A percentile compares a stretch with the other conserved stretches of the same genome.
Conservation (phyloP, 306 rosid genomes). For the Medicago lupulina region DNA sequence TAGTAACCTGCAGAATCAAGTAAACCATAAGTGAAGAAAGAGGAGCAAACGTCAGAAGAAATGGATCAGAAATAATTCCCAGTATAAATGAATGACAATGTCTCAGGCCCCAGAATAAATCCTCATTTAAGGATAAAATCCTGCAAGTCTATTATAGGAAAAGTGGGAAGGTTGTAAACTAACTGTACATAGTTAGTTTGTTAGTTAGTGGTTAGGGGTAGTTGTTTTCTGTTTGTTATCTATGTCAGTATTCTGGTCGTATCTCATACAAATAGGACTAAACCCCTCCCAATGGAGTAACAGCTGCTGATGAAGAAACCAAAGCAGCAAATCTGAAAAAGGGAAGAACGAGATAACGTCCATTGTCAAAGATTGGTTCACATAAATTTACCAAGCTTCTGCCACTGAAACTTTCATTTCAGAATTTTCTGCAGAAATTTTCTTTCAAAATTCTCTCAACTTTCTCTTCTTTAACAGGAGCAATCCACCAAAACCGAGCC, state of each 20-base stretch:
- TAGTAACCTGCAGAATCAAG: constrained; percentile 76
- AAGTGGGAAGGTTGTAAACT: background rate
- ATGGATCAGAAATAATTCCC: constrained; percentile 17
- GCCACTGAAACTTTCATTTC: no score
- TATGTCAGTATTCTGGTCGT: background rate
- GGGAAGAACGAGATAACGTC: no score
- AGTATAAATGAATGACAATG: background rate
- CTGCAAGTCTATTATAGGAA: background rate
- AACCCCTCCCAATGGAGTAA: background rate
- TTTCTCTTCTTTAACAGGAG: no score
- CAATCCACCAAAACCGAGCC: no score
- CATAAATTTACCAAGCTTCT: no score
- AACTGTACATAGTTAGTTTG: background rate
- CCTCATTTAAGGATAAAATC: background rate
- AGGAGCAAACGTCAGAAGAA: constrained; percentile 13
- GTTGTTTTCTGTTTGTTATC: background rate
- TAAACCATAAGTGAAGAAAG: background rate
- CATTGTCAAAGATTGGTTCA: no score
- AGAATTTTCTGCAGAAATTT: no score
- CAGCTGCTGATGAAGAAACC: no score
- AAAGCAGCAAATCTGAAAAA: no score
- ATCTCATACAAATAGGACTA: background rate
- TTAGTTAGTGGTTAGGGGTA: background rate
- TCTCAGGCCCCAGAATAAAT: background rate
- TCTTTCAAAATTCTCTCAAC: no score